phyloP scores from a whole-genome alignment of 371 early-diverging fungal genomes.

The Mortierella sp. region DNA sequence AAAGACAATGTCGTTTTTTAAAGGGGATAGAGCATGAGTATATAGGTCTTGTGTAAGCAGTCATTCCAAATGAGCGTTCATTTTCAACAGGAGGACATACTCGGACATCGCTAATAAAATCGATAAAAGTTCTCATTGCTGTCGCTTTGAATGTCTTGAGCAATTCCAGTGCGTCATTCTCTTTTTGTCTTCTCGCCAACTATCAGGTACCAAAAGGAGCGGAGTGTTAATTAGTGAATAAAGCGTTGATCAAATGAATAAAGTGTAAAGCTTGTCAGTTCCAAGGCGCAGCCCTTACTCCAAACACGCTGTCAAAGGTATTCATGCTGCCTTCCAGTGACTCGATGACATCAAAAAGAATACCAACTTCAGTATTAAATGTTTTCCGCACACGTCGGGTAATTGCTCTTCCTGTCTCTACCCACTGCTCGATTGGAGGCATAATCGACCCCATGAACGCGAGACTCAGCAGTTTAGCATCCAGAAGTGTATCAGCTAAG shows the following conservation, averaged over 20 bases:
- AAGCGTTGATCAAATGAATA: not conserved
- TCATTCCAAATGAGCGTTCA: not conserved
- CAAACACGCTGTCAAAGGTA: conserved; percentile 56
- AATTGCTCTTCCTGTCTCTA: conserved; percentile 44
- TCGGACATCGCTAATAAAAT: conserved; percentile 80
- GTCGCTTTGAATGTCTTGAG: conserved; percentile 67
- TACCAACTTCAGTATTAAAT: conserved; percentile 43
- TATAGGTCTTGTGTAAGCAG: not conserved
- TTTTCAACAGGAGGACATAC: conserved; percentile 33
- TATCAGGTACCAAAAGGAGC: not conserved
- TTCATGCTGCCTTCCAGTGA: conserved; percentile 47
- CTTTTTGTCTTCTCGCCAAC: conserved; percentile 54
- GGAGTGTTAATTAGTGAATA: not conserved
- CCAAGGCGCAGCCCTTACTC: conserved; percentile 45
- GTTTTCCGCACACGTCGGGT: conserved; percentile 36
- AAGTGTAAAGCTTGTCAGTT: not conserved
- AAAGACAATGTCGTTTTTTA: not conserved
- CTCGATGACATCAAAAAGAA: conserved; percentile 52
- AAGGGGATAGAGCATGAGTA: not conserved
- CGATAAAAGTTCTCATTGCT: conserved; percentile 73
- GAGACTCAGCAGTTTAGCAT: conserved; percentile 46
- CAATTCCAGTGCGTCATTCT: conserved; percentile 65
- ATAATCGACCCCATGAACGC: conserved; percentile 57
- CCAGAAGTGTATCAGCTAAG: conserved; percentile 45
- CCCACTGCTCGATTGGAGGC: conserved; percentile 57